Evolutionary conservation across 2,329 filamentous ascomycete species (phyloP).

Genomic region (Talaromyces sp.): DNA sequence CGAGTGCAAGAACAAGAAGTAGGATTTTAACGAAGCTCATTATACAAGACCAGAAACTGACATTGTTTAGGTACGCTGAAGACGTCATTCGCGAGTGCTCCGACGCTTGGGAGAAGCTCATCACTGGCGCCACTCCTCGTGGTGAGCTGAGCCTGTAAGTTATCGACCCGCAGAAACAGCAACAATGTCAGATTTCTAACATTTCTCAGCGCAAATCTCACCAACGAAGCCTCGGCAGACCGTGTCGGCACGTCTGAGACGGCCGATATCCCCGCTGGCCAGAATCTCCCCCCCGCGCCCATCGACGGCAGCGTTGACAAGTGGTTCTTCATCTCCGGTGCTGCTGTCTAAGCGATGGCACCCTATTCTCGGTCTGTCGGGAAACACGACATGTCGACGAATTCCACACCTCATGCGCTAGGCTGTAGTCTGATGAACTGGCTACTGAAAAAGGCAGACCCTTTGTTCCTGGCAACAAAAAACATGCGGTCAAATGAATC

Average conservation of each 20-base stretch:
- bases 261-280: conserved; percentile 68
- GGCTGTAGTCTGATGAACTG: neutral
- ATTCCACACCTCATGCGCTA: neutral
- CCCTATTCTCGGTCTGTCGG: neutral
- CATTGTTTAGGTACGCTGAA: conserved; percentile 67
- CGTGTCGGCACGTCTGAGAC: conserved; percentile 66
- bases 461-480: neutral
- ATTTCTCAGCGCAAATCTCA: conserved; percentile 66
- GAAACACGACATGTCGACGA: neutral
- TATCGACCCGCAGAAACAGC: neutral
- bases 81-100: conserved; percentile 93
- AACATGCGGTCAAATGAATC: neutral
- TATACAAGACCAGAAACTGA: conserved; percentile 13
- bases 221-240: conserved; percentile 67
- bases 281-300: conserved; percentile 78
- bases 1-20: conserved; percentile 99
- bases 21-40: conserved; percentile 21
- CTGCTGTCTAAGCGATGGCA: conserved; percentile 60
- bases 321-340: conserved; percentile 99
- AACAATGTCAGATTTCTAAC: conserved; percentile 10
- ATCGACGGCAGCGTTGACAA: conserved; percentile 98
- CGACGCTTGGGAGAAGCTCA: conserved; percentile 95
- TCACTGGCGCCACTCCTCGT: conserved; percentile 78
- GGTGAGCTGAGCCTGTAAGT: conserved; percentile 79
- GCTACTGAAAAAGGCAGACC: neutral